Conservation (phyloP, 257 asterid genomes). For the Solanum paucissectum region DNA sequence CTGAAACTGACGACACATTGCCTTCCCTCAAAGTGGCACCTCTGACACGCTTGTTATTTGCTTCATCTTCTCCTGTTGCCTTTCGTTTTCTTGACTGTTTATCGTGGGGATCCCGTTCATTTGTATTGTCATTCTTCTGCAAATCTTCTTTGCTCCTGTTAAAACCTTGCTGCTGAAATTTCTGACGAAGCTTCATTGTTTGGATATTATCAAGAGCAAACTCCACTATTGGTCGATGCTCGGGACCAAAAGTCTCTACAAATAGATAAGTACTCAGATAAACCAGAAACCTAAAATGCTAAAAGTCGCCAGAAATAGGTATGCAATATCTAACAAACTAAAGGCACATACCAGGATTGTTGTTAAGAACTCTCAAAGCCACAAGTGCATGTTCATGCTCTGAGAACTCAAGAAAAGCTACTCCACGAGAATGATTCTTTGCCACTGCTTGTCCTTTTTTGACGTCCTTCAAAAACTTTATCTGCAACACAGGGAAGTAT, state of each 20-base stretch:
- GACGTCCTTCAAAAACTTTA: slow-evolving; percentile 54
- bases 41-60: slow-evolving; percentile 8
- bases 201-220: slow-evolving; percentile 88
- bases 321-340: neutral
- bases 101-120: slow-evolving; percentile 8
- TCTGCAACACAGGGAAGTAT: slow-evolving; percentile 26
- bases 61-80: slow-evolving; percentile 21
- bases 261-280: neutral
- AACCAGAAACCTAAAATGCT: neutral
- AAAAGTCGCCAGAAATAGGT: neutral
- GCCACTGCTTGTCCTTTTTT: slow-evolving; percentile 45
- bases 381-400: slow-evolving; percentile 99
- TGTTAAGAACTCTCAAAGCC: slow-evolving; percentile 92
- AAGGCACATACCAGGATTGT: slow-evolving; percentile 63
- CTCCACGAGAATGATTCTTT: slow-evolving; percentile 76
- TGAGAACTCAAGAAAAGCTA: slow-evolving; percentile 82
- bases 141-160: slow-evolving; percentile 10
- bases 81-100: slow-evolving; percentile 41
- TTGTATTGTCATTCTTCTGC: slow-evolving; percentile 13
- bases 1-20: slow-evolving; percentile 13
- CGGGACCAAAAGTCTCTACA: slow-evolving; percentile 71
- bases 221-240: slow-evolving; percentile 96
- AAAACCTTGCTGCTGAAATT: slow-evolving; percentile 35
- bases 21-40: slow-evolving; percentile 19
- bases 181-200: slow-evolving; percentile 67